phyloP scores from a whole-genome alignment of 345 rosid species.

The Abelmoschus esculentus region DNA sequence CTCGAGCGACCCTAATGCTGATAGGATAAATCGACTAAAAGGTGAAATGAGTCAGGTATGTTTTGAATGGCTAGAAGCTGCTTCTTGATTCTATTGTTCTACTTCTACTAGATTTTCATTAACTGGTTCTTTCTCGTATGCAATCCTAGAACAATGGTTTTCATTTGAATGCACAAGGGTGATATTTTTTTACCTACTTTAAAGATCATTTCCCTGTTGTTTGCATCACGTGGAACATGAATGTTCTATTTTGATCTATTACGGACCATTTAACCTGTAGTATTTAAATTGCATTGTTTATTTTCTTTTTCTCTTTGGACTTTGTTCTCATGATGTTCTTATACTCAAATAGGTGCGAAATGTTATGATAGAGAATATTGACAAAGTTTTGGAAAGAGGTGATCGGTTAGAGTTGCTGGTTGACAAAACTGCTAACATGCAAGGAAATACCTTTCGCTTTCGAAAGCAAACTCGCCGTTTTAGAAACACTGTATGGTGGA shows the following conservation, averaged over 20 bases:
- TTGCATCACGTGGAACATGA: background rate
- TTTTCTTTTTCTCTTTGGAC: background rate
- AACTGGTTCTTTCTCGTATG: background rate
- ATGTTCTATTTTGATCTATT: background rate
- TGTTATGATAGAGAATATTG: slow-evolving; percentile 95
- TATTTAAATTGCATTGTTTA: background rate
- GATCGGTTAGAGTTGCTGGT: slow-evolving; percentile 91
- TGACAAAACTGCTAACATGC: slow-evolving; percentile 90
- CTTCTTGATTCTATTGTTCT: background rate
- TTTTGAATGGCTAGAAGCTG: background rate
- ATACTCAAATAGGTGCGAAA: slow-evolving; percentile 50
- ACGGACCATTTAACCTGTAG: background rate
- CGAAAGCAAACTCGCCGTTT: slow-evolving; percentile 90
- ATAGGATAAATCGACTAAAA: slow-evolving; percentile 73
- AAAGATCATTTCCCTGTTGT: background rate
- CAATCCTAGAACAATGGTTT: background rate
- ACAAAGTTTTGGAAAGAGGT: slow-evolving; percentile 82
- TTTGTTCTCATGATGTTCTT: background rate
- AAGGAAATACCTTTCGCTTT: slow-evolving; percentile 91
- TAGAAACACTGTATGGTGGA: slow-evolving; percentile 84
- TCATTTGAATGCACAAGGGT: background rate
- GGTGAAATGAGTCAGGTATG: slow-evolving; percentile 93
- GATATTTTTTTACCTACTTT: background rate
- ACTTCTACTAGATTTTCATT: background rate
- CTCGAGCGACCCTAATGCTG: slow-evolving; percentile 82